Evolutionary conservation across 352 stramenopile species (phyloP).

Genomic region (Aphanomyces invadans): DNA sequence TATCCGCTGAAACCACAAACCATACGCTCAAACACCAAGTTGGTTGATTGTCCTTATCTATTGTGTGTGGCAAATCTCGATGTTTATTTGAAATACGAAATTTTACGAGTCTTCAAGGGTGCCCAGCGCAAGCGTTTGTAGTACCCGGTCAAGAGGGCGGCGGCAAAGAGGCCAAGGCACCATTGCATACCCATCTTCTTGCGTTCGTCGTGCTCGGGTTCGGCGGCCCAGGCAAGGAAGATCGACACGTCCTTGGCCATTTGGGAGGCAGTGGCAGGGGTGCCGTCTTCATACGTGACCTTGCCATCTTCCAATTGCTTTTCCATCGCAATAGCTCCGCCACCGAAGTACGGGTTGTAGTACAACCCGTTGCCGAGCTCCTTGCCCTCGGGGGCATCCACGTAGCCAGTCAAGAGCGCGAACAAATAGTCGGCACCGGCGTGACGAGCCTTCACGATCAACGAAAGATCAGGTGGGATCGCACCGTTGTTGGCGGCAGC

Average conservation of each 20-base stretch:
- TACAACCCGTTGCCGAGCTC: slow-evolving; percentile 84
- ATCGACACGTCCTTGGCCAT: slow-evolving; percentile 97
- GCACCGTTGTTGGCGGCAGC: slow-evolving; percentile 96
- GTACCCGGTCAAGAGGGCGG: slow-evolving; percentile 91
- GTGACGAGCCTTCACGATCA: slow-evolving; percentile 97
- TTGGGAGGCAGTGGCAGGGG: slow-evolving; percentile 94
- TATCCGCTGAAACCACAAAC: not conserved
- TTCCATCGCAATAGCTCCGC: slow-evolving; percentile 97
- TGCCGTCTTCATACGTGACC: slow-evolving; percentile 97
- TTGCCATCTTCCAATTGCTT: slow-evolving; percentile 95
- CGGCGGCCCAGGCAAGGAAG: slow-evolving; percentile 95
- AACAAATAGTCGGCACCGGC: slow-evolving; percentile 97
- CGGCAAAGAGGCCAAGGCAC: slow-evolving; percentile 86
- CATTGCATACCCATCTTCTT: slow-evolving; percentile 97
- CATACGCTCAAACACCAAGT: not conserved
- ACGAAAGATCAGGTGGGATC: slow-evolving; percentile 95
- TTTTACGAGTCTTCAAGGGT: slow-evolving; percentile 97
- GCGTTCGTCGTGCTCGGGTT: slow-evolving; percentile 96
- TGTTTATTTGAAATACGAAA: slow-evolving; percentile 95
- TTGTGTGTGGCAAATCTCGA: not conserved
- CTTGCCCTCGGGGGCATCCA: slow-evolving; percentile 89
- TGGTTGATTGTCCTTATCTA: not conserved
- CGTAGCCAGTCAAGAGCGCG: slow-evolving; percentile 95
- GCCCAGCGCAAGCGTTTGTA: slow-evolving; percentile 99
- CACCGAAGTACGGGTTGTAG: slow-evolving; percentile 99